Conservation (phyloP, 2,329 filamentous ascomycete species). For the Penicillium carneum region DNA sequence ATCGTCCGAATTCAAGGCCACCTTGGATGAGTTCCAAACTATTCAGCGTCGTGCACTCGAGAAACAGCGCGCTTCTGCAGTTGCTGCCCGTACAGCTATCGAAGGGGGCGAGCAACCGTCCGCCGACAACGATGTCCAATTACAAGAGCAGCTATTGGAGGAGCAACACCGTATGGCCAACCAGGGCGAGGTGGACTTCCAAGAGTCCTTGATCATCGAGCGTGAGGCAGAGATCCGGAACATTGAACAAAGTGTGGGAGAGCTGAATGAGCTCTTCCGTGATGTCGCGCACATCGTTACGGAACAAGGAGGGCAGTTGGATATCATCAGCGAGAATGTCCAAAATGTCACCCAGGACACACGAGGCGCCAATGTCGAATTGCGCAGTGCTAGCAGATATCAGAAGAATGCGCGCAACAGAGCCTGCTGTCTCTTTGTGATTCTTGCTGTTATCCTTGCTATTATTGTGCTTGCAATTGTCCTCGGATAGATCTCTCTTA, state of each 20-base stretch:
- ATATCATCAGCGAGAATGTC: conserved; percentile 87
- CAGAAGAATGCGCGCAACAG: conserved; percentile 96
- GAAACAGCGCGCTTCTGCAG: conserved; percentile 86
- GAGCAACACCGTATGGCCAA: conserved; percentile 81
- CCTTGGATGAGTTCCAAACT: conserved; percentile 86
- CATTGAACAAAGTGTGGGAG: conserved; percentile 94
- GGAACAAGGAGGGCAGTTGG: conserved; percentile 88
- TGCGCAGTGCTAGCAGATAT: conserved; percentile 84
- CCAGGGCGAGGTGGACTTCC: conserved; percentile 96
- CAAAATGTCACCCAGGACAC: conserved; percentile 82
- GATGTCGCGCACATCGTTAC: conserved; percentile 97
- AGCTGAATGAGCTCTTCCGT: conserved; percentile 94
- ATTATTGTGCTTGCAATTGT: conserved; percentile 89
- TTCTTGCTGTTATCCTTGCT: conserved; percentile 84
- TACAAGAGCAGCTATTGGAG: conserved; percentile 72
- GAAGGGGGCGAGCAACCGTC: conserved; percentile 59
- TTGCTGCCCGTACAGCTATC: conserved; percentile 80
- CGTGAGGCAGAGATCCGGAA: conserved; percentile 96
- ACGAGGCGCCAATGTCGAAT: conserved; percentile 81
- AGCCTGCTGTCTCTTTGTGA: conserved; percentile 88
- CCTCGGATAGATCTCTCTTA: conserved; percentile 63
- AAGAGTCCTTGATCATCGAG: conserved; percentile 92
- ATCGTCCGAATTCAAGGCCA: conserved; percentile 88
- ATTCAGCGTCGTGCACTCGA: conserved; percentile 91
- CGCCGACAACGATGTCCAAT: conserved; percentile 55